A percentile compares a stretch with the other conserved stretches of the same genome.
These are phyloP conservation scores for Trypanosoma congolense DNA, from an alignment of 208 protist species.

Conservation along the genomic window DNA sequence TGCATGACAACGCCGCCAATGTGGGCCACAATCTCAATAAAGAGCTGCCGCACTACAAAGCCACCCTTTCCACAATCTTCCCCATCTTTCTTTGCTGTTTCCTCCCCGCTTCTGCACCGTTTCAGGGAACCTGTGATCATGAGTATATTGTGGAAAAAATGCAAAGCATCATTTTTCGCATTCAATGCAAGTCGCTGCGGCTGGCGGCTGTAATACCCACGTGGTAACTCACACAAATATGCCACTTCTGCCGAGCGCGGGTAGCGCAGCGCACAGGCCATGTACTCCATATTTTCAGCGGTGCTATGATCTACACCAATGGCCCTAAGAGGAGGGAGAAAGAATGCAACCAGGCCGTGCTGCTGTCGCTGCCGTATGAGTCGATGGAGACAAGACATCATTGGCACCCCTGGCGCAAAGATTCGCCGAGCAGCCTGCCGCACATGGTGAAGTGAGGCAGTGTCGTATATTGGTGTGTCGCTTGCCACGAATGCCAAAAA, in stretches of 20 bases:
- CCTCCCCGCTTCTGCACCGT: not conserved
- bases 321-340: slow-evolving; percentile 61
- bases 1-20: slow-evolving; percentile 26
- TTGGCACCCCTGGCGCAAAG: slow-evolving; percentile 16
- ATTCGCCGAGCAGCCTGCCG: slow-evolving; percentile 20
- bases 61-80: slow-evolving; percentile 10
- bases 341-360: slow-evolving; percentile 55
- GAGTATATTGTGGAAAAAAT: slow-evolving; percentile 27
- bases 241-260: slow-evolving; percentile 33
- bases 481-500: slow-evolving; percentile 40
- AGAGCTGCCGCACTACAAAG: slow-evolving; percentile 12
- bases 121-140: slow-evolving; percentile 4
- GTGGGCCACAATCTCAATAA: slow-evolving; percentile 43
- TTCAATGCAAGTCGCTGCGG: slow-evolving; percentile 25
- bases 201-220: slow-evolving; percentile 35
- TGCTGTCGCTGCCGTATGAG: slow-evolving; percentile 37
- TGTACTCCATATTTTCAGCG: slow-evolving; percentile 18
- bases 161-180: slow-evolving; percentile 26
- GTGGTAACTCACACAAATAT: slow-evolving; percentile 50
- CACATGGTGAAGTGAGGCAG: slow-evolving; percentile 22
- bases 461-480: slow-evolving; percentile 23
- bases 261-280: slow-evolving; percentile 30
- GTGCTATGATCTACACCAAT: slow-evolving; percentile 59
- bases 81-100: slow-evolving; percentile 1
- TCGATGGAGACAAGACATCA: slow-evolving; percentile 31